Percentiles rank a stretch among this genome's conserved stretches.
phyloP scores from a whole-genome alignment of 305 asterid genomes.

The Vinca major region DNA sequence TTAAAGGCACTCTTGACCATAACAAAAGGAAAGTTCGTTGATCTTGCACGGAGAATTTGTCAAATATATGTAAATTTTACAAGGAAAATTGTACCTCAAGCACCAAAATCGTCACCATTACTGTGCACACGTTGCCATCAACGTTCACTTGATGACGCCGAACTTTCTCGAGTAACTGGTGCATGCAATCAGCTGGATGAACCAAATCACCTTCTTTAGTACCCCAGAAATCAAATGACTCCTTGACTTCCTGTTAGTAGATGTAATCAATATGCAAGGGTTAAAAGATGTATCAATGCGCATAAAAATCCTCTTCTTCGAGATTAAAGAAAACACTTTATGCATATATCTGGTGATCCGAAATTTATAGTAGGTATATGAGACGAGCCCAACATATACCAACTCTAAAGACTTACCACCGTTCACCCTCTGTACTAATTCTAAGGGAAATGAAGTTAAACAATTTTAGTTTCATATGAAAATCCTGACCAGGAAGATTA shows the following conservation, averaged over 20 bases:
- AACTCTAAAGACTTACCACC: neutral
- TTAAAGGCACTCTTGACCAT: neutral
- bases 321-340: neutral
- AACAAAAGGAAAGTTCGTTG: too few relatives aligned
- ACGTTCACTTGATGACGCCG: slow-evolving; percentile 81
- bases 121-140: slow-evolving; percentile 96
- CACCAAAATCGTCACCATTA: slow-evolving; percentile 85
- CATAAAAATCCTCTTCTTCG: too few relatives aligned
- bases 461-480: neutral
- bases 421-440: neutral
- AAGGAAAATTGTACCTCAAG: slow-evolving; percentile 59
- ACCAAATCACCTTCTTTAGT: slow-evolving; percentile 81
- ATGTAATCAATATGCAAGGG: neutral
- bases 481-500: neutral
- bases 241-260: slow-evolving; percentile 65
- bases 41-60: too few relatives aligned
- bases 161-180: slow-evolving; percentile 75
- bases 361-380: neutral
- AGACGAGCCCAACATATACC: neutral
- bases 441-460: neutral
- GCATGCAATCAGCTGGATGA: slow-evolving; percentile 98
- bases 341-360: neutral
- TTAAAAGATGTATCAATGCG: neutral
- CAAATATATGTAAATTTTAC: neutral
- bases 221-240: slow-evolving; percentile 95